Base-by-base conservation (phyloP, 192 early-diverging fungal species). In the Gaertneriomyces sp. region DNA sequence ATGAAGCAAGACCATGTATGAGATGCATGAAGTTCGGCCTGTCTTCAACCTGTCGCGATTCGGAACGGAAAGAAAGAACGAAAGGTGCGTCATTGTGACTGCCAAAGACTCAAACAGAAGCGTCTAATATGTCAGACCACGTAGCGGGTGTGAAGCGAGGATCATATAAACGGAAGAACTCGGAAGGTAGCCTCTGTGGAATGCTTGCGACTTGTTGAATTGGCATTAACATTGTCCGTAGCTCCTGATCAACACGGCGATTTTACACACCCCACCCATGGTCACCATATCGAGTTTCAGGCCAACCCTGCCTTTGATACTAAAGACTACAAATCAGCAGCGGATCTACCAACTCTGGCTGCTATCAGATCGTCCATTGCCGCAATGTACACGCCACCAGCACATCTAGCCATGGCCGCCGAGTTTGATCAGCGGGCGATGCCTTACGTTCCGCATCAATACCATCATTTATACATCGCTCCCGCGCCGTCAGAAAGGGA, bases 1-100 rank as follows among this genome's bases (percentile, higher is more conserved):
- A 91, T 64, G 86, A 88, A 56, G 85, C 71, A n/a, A 71, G 93
- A 53, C 94, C 93, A 3, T 95, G 94, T 67, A 70, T 74, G 67
- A 84, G 93, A 6, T 97, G 94, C 67, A 68, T 89, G 50, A 87
- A 88, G 63, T 87, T 88, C 56, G 81, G 81, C 38, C 69, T 93
- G 14, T 77, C 77, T 0, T 84, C 81, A 20, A 79, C 86, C 4
- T 93, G 92, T 65, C 79, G 82, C 0, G 85, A 93, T 72, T 91
- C 90, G 8, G 83, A 84, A 40, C 82, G 93, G 45, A 93, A 92
- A 73, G 86, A 89, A 43, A 78, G 93, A 10, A 89, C 86, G 60
- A 85, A 86, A 64, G 92, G 92, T 68, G 20, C 6, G 64, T 66
- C 25, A 33, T 33, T 33, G 0, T 33, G 2, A 33, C 25, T 33